Evolutionary conservation across 2,329 filamentous ascomycete species (phyloP), one percentile per base, ranked within the genome.

Genomic region (Helotiales sp.): DNA sequence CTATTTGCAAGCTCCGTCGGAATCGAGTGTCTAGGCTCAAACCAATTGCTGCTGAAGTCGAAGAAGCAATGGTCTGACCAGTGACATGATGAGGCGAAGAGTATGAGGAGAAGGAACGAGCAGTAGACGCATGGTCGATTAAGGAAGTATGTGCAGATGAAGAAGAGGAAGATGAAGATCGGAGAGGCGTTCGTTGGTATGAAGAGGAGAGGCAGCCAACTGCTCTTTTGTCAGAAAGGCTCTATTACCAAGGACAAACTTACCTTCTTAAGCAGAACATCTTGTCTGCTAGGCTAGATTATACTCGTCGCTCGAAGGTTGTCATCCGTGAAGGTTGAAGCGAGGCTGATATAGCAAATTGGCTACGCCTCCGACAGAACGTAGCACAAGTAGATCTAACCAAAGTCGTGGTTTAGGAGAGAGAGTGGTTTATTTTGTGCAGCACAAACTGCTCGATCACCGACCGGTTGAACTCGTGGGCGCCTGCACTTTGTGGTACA

Each of bases 51-150:
- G 66, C 80, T 72, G 71, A 97, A 89, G 77, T 98, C 93, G 79
- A 98, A 95, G 77, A 98, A 95, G 72, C 90, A 95, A 54, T 87
- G 86, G 72, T 93, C 89, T 65, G 88, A 90, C 90, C 90, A 95
- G 81, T 93, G 88, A 75, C 90, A 95, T 25, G 89, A 92, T 25
- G 92, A 96, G 65, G 93, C 83, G 79, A 97, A 96, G 67, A 99
- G 91, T 67, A 98, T 92, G 64, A 96, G 83, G 49, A 99, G 90
- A 54, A 99, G 88, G 61, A 97, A 87, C 60, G 92, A 96, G 83
- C 95, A 99, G 82, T 99, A 99, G 67, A 96, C 88, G 79, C 95
- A 99, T 54, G 95, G 95, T 55, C 93, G 88, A 77, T 97, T 96
- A 69, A 99, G 87, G 76, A 96, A 90, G 80, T 96, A 98, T 64